Evolutionary conservation across 352 stramenopile species (phyloP).

Genomic region (Phytophthora nicotianae): DNA sequence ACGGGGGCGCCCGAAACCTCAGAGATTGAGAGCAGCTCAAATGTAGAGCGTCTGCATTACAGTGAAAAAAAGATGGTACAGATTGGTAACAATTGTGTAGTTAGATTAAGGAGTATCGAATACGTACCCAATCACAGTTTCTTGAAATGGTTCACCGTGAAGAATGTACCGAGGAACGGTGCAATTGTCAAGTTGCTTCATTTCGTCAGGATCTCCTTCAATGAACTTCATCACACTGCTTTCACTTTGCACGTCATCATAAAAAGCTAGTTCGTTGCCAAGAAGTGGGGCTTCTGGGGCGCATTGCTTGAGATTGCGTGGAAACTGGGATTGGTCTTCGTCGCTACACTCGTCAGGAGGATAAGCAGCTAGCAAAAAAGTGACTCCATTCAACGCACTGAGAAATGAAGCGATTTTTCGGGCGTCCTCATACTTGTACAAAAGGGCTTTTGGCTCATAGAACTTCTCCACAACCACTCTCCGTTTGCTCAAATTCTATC

Average conservation of each 20-base stretch:
- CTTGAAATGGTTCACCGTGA: conserved; percentile 35
- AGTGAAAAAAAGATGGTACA: too few species aligned
- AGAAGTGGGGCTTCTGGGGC: conserved; percentile 47
- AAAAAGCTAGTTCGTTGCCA: conserved; percentile 31
- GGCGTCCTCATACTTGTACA: conserved; percentile 72
- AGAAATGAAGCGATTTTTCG: conserved; percentile 61
- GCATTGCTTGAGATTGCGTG: conserved; percentile 60
- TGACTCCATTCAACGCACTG: conserved; percentile 74
- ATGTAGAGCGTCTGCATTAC: conserved; percentile 24
- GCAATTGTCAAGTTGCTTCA: conserved; percentile 60
- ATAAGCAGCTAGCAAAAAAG: conserved; percentile 54
- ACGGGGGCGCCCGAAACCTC: background rate
- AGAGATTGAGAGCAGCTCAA: conserved; percentile 25
- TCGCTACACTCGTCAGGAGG: conserved; percentile 20
- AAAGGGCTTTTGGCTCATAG: conserved; percentile 59
- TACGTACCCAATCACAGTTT: conserved; percentile 56
- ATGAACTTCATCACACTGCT: conserved; percentile 34
- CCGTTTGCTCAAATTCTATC: conserved; percentile 74
- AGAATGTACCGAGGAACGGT: conserved; percentile 59
- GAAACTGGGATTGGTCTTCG: conserved; percentile 32
- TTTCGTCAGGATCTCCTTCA: conserved; percentile 43
- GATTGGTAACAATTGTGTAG: background rate
- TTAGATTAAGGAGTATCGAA: background rate
- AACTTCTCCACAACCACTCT: conserved; percentile 63
- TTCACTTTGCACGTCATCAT: conserved; percentile 27